Base-by-base conservation (phyloP, 208 protist genomes). In the Trypanosoma avium region DNA sequence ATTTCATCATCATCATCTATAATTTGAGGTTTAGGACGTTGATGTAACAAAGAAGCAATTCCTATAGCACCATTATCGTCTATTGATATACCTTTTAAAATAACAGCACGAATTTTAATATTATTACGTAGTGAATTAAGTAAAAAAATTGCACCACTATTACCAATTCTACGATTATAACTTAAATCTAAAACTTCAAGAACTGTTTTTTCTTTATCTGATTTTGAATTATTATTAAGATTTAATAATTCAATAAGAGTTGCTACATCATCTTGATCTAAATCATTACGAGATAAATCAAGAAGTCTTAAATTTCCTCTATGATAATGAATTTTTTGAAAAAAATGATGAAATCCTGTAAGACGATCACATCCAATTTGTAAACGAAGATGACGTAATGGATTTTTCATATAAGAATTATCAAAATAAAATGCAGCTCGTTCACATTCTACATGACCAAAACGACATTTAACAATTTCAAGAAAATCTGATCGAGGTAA, bases 121-220 rank as follows among this genome's bases (percentile, higher is more conserved):
- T 82, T 83, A 2, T 57, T 49, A 48, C 42, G 65, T 48, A 88
- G 40, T 2, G 70, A 57, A 10, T 53, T 13, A 52, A 93, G 63
- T 8, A 92, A 61, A 53, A 85, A 66, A n/a, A 85, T 10, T 5
- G 73, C 84, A 5, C 86, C 90, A 24, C 42, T 54, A 67, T 96
- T 92, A 29, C 86, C 84, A 5, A 96, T 61, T 17, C 61, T 54
- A 10, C 70, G 56, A 70, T 96, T 96, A 63, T 92, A 96, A 61
- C 90, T 96, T n/a, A 96, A 68, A 59, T 93, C 84, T 30, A 96
- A 55, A 35, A 93, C 54, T 63, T 93, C 81, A 40, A 96, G 61
- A n/a, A 52, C 59, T 5, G 74, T 56, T 13, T n/a, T 43, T 22
- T 19, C 19, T n/a, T 45, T 13, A 32, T 33, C 46, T 64, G 57